Percentiles rank a stretch among this genome's conserved stretches.
These are phyloP conservation scores for Stereocaulon alpinum DNA, from an alignment of 495 filamentous ascomycete species.

Conservation along the genomic window DNA sequence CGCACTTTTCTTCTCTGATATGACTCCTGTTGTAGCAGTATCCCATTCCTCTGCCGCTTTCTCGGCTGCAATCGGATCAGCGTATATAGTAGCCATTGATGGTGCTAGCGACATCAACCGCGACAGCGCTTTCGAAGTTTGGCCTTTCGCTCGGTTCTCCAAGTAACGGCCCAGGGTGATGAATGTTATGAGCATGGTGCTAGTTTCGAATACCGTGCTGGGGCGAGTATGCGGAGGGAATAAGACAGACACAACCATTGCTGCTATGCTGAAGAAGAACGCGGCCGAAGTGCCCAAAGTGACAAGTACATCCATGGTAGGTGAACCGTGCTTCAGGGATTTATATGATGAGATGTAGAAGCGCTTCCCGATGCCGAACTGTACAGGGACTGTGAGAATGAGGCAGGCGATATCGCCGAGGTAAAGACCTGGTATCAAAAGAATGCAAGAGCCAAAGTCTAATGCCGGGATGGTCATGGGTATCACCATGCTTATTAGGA, in stretches of 20 bases:
- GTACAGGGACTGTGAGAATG: slow-evolving; percentile 76
- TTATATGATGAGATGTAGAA: slow-evolving; percentile 91
- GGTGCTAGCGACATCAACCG: slow-evolving; percentile 90
- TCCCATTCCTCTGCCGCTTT: slow-evolving; percentile 80
- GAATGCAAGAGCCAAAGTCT: slow-evolving; percentile 58
- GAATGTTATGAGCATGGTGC: slow-evolving; percentile 97
- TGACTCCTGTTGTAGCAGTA: slow-evolving; percentile 9
- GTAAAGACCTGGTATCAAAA: slow-evolving; percentile 64
- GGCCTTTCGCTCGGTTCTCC: slow-evolving; percentile 92
- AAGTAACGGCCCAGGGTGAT: slow-evolving; percentile 85
- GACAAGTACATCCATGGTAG: slow-evolving; percentile 97
- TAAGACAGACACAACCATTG: slow-evolving; percentile 73
- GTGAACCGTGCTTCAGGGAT: slow-evolving; percentile 75
- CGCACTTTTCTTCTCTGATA: slow-evolving; percentile 34
- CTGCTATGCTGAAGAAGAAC: slow-evolving; percentile 89
- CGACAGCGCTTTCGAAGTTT: slow-evolving; percentile 92
- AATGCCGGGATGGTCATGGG: slow-evolving; percentile 64
- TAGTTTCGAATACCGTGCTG: slow-evolving; percentile 89
- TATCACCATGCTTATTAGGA: slow-evolving; percentile 83
- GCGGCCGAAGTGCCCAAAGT: slow-evolving; percentile 92
- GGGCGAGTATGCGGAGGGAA: slow-evolving; percentile 62
- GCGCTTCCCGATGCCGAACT: slow-evolving; percentile 89
- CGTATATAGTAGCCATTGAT: slow-evolving; percentile 95
- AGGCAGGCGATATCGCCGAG: slow-evolving; percentile 81
- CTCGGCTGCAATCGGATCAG: slow-evolving; percentile 88